Conservation (phyloP, 2,329 filamentous ascomycete species). For the Cytospora paraplurivora region DNA sequence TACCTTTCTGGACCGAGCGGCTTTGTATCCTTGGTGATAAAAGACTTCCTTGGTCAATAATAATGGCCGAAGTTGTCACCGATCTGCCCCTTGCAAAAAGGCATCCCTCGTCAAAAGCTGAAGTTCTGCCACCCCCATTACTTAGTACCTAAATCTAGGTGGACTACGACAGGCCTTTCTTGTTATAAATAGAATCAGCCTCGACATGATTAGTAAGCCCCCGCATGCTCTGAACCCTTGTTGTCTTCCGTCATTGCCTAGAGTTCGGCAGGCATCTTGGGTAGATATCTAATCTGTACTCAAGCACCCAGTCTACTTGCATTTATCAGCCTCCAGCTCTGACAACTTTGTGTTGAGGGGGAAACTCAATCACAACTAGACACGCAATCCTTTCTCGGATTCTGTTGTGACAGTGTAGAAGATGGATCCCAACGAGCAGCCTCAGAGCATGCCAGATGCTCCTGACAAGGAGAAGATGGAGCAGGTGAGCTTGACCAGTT, state of each 20-base stretch:
- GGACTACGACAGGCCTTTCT: too few relatives aligned
- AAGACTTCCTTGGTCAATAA: too few relatives aligned
- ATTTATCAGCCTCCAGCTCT: slow-evolving; percentile 26
- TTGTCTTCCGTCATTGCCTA: slow-evolving; percentile 20
- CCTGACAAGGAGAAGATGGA: slow-evolving; percentile 63
- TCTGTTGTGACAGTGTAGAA: slow-evolving; percentile 26
- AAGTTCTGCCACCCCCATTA: not conserved
- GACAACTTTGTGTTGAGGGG: slow-evolving; percentile 9
- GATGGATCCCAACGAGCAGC: slow-evolving; percentile 53
- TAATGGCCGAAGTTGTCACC: too few relatives aligned
- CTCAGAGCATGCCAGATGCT: slow-evolving; percentile 48
- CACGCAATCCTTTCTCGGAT: not conserved
- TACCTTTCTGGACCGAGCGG: not conserved
- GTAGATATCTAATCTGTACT: not conserved
- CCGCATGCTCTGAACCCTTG: slow-evolving; percentile 8
- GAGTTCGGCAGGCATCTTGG: slow-evolving; percentile 18
- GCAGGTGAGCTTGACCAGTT: slow-evolving; percentile 42
- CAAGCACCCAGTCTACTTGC: not conserved
- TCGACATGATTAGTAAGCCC: not conserved
- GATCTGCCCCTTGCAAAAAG: too few relatives aligned
- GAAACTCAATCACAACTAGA: not conserved
- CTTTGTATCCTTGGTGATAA: not conserved
- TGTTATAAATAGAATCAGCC: too few relatives aligned
- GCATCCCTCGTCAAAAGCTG: too few relatives aligned
- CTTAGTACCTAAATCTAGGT: not conserved